Evolutionary conservation across 176 grass and related monocot species (phyloP).

Genomic region (Raddia distichophylla): DNA sequence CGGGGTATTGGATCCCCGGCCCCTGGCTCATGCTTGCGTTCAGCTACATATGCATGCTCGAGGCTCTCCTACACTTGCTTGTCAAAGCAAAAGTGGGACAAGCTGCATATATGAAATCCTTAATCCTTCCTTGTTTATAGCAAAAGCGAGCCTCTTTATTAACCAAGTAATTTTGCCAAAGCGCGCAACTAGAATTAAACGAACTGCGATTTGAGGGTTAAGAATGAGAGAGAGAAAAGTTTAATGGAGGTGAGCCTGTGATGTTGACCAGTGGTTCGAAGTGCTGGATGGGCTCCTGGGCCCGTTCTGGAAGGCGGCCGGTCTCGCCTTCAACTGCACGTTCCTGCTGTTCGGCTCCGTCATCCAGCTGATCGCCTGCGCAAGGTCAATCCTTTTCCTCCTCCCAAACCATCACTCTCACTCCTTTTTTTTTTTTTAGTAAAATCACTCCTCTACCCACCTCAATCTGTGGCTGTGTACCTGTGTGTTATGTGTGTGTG

Average conservation of each 20-base stretch:
- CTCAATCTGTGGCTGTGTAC: no score
- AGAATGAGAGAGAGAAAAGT: background rate
- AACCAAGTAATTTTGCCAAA: background rate
- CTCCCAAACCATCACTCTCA: conserved; percentile 10
- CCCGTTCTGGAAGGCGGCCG: conserved; percentile 76
- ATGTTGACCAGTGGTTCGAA: conserved; percentile 73
- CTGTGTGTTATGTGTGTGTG: background rate
- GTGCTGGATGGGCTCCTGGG: conserved; percentile 77
- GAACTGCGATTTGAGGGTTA: background rate
- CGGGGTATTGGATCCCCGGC: conserved; percentile 28
- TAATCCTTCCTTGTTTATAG: conserved; percentile 13
- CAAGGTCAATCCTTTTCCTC: conserved; percentile 41
- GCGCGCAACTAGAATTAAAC: background rate
- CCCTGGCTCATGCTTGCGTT: background rate
- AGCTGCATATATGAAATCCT: background rate
- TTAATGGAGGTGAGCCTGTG: background rate
- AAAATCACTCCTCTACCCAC: no score
- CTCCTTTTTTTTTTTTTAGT: background rate
- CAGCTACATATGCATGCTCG: conserved; percentile 16
- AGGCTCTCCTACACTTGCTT: conserved; percentile 2
- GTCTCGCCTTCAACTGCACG: conserved; percentile 77
- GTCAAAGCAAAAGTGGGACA: background rate
- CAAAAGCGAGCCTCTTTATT: background rate
- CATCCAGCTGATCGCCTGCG: conserved; percentile 79
- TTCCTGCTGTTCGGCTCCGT: conserved; percentile 82